Percentiles rank a stretch among this genome's conserved stretches.
These are phyloP conservation scores for Verticillium alfalfae DNA, from an alignment of 2,329 filamentous ascomycete genomes.

Conservation along the genomic window DNA sequence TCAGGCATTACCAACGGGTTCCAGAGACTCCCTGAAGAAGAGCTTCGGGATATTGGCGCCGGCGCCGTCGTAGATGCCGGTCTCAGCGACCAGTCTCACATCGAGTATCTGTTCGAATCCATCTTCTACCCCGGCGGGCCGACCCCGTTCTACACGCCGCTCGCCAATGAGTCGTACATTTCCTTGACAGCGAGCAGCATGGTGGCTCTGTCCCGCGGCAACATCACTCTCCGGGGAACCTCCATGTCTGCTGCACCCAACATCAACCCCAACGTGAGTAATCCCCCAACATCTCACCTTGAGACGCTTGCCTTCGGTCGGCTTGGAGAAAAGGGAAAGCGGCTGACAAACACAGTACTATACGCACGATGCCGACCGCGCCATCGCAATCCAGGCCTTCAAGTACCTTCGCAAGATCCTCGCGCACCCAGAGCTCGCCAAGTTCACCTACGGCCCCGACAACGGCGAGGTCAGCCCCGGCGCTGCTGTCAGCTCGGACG, in stretches of 20 bases:
- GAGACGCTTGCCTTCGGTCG: too few relatives aligned
- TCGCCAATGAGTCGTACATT: conserved; percentile 17
- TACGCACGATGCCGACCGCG: conserved; percentile 18
- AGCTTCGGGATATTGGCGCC: conserved; percentile 14
- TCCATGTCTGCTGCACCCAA: conserved; percentile 15
- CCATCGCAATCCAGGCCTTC: conserved; percentile 23
- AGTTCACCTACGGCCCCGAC: conserved; percentile 16
- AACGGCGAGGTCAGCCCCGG: conserved; percentile 17
- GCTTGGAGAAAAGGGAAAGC: background rate
- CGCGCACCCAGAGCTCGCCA: conserved; percentile 15
- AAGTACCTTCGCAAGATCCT: conserved; percentile 22
- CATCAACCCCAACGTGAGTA: conserved; percentile 16
- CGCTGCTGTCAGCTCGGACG: conserved; percentile 12
- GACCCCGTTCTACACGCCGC: conserved; percentile 17
- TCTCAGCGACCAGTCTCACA: conserved; percentile 17
- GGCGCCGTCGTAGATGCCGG: conserved; percentile 11
- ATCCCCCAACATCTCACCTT: too few relatives aligned
- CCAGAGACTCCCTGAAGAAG: conserved; percentile 12
- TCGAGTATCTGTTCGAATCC: conserved; percentile 20
- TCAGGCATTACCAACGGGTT: conserved; percentile 18
- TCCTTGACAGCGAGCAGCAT: conserved; percentile 17
- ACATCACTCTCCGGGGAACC: conserved; percentile 12
- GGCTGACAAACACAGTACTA: conserved; percentile 14
- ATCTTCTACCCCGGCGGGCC: conserved; percentile 20
- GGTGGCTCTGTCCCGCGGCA: conserved; percentile 16